These are phyloP conservation scores for Abrus precatorius DNA, from an alignment of 306 rosid species.

Conservation along the genomic window DNA sequence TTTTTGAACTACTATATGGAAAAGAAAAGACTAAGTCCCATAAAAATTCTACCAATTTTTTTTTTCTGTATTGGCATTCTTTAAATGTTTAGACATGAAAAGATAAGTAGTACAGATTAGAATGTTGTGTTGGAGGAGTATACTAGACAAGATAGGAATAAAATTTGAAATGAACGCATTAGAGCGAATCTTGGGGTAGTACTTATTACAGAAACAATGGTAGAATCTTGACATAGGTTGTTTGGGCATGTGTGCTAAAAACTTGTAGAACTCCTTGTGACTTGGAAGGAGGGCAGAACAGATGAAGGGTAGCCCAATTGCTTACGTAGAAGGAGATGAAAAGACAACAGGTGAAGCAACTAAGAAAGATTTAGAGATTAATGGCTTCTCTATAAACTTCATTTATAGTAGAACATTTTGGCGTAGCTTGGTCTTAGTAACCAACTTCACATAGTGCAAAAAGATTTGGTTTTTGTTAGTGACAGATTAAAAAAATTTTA, in stretches of 20 bases:
- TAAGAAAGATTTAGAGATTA: neutral
- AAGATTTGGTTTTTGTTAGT: neutral
- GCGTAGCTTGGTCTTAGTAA: neutral
- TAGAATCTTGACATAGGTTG: neutral
- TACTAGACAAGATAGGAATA: neutral
- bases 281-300: too few species aligned
- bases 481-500: too few species aligned
- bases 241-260: neutral
- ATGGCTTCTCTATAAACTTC: neutral
- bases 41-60: neutral
- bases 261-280: neutral
- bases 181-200: neutral
- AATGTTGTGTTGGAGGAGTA: neutral
- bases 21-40: conserved; percentile 23
- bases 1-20: neutral
- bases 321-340: neutral
- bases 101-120: neutral
- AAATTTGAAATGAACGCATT: neutral
- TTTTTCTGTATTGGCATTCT: conserved; percentile 8
- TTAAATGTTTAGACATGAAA: neutral
- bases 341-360: neutral
- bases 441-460: neutral
- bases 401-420: neutral
- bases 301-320: too few species aligned
- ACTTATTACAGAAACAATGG: neutral